Evolutionary conservation across 164 flowering plant species (phyloP).

Genomic region (Chimonanthus praecox): DNA sequence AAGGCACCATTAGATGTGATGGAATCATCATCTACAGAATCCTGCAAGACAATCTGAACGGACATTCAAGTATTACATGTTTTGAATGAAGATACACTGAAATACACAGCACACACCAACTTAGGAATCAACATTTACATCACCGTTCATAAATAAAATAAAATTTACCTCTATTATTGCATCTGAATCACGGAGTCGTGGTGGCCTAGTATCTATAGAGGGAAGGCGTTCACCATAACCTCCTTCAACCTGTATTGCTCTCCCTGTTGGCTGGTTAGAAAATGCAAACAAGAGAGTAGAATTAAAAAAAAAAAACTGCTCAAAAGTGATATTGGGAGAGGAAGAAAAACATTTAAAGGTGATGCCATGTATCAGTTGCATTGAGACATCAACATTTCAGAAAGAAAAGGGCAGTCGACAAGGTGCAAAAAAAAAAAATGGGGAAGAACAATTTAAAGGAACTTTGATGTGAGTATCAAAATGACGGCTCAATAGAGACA

Average conservation of each 20-base stretch:
- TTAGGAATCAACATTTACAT: neutral
- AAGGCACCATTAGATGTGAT: slow-evolving; percentile 37
- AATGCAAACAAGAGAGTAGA: slow-evolving; percentile 8
- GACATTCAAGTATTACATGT: slow-evolving; percentile 12
- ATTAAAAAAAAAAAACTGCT: slow-evolving; percentile 4
- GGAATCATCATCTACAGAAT: slow-evolving; percentile 55
- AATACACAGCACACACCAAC: neutral
- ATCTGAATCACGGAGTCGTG: slow-evolving; percentile 60
- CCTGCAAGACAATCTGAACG: slow-evolving; percentile 77
- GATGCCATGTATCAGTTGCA: neutral
- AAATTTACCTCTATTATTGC: slow-evolving; percentile 82
- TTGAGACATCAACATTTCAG: neutral
- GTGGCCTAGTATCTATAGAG: slow-evolving; percentile 51
- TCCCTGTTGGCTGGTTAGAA: slow-evolving; percentile 74
- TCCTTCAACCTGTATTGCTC: slow-evolving; percentile 65
- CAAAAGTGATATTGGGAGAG: neutral
- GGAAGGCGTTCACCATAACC: slow-evolving; percentile 53
- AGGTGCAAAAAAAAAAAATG: neutral
- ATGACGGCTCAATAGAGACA: neutral
- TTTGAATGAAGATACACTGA: neutral
- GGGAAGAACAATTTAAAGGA: neutral
- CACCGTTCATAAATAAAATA: neutral
- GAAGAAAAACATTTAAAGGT: slow-evolving; percentile 3
- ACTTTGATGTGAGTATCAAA: neutral
- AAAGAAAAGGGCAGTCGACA: neutral